Conservation (phyloP, 192 early-diverging fungal genomes). For the Physocladia obscura region DNA sequence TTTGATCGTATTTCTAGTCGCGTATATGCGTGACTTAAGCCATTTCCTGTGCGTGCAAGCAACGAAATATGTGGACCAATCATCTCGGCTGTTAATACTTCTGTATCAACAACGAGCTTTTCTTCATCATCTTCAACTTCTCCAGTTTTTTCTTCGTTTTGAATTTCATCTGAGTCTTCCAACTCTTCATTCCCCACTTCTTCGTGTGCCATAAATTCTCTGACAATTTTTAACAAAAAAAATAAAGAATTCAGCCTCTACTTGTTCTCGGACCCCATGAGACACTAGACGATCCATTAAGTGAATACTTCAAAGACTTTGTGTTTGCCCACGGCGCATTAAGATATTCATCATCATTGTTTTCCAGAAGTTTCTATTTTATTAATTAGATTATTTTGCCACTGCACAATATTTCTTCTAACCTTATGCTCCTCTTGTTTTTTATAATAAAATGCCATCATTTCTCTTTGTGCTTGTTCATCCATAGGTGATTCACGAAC, state of each 20-base stretch:
- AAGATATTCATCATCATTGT: constrained; percentile 60
- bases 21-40: constrained; percentile 55
- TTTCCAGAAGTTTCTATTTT: constrained; percentile 48
- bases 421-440: constrained; percentile 64
- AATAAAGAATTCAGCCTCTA: no score
- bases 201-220: no score
- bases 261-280: no score
- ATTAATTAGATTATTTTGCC: not conserved
- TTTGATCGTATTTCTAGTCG: constrained; percentile 45
- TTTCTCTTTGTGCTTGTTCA: constrained; percentile 54
- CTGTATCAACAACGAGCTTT: constrained; percentile 4
- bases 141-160: not conserved
- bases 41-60: constrained; percentile 52
- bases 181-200: not conserved
- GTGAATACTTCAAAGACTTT: constrained; percentile 51
- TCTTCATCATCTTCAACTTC: constrained; percentile 7
- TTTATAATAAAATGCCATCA: constrained; percentile 65
- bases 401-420: not conserved
- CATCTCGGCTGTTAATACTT: constrained; percentile 35
- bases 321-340: constrained; percentile 59
- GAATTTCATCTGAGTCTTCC: no score
- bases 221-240: not conserved
- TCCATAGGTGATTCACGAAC: constrained; percentile 49
- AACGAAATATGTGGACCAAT: constrained; percentile 45
- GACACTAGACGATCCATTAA: constrained; percentile 46